phyloP scores from a whole-genome alignment of 768 basidiomycete genomes.

The Amanita fuliginea region DNA sequence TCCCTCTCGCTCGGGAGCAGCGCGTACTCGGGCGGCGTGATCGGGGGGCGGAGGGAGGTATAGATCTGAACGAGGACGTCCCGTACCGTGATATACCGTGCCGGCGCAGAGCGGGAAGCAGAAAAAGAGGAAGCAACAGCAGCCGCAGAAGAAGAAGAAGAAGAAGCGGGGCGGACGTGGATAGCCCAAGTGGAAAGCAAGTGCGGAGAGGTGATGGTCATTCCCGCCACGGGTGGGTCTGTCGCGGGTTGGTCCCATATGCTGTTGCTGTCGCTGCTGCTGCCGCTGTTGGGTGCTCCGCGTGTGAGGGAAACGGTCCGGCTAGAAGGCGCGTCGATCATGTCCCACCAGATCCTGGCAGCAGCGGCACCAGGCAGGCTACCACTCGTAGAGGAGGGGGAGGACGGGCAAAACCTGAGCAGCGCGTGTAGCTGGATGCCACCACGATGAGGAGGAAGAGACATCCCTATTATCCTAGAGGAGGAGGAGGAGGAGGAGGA shows the following conservation, averaged over 20 bases:
- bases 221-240: constrained; percentile 18
- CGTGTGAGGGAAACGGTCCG: not conserved
- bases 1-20: constrained; percentile 17
- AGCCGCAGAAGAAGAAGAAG: not conserved
- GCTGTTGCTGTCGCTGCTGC: not conserved
- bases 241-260: constrained; percentile 22
- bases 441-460: not conserved
- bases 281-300: not conserved
- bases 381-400: too few relatives aligned
- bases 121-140: not conserved
- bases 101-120: not conserved
- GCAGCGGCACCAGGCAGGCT: too few relatives aligned
- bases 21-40: constrained; percentile 30
- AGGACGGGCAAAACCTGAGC: not conserved
- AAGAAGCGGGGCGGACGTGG: not conserved
- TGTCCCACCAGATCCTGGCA: not conserved
- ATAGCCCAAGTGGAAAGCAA: constrained; percentile 17
- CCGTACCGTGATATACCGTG: constrained; percentile 19
- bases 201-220: constrained; percentile 20
- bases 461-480: not conserved
- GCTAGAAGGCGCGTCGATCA: not conserved
- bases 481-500: too few relatives aligned
- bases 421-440: not conserved
- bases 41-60: constrained; percentile 27
- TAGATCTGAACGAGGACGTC: constrained; percentile 40